A percentile compares a stretch with the other conserved stretches of the same genome.
phyloP scores from a whole-genome alignment of 768 basidiomycete species.

The Tricholoma hemisulphureum region DNA sequence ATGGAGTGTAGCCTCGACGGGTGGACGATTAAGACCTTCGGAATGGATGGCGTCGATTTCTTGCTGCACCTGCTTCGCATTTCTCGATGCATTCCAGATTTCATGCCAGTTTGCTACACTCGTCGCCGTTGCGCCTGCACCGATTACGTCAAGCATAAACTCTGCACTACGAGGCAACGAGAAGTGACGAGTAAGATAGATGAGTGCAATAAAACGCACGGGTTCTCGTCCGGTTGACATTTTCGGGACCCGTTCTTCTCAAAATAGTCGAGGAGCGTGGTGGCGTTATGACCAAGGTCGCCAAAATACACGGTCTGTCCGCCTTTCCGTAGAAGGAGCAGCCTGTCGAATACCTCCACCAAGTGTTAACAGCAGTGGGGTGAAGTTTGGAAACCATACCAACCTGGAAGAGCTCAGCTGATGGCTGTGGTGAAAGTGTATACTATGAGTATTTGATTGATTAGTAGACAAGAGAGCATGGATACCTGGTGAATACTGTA shows the following conservation, averaged over 20 bases:
- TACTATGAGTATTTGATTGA: background rate
- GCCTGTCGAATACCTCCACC: slow-evolving; percentile 60
- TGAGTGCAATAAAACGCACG: slow-evolving; percentile 38
- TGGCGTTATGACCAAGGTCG: slow-evolving; percentile 64
- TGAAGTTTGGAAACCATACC: background rate
- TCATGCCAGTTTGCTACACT: slow-evolving; percentile 54
- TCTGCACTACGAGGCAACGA: slow-evolving; percentile 43
- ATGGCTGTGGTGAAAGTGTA: slow-evolving; percentile 58
- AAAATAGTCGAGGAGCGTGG: slow-evolving; percentile 71
- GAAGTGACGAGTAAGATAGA: background rate
- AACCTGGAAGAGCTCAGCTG: slow-evolving; percentile 76
- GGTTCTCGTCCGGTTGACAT: slow-evolving; percentile 71
- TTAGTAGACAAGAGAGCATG: background rate
- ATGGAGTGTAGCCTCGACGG: slow-evolving; percentile 36
- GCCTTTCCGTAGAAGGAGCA: slow-evolving; percentile 79
- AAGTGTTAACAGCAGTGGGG: background rate
- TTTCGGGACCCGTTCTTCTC: slow-evolving; percentile 62
- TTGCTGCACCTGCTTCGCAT: slow-evolving; percentile 32
- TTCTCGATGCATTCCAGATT: slow-evolving; percentile 55
- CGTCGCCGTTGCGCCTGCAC: slow-evolving; percentile 67
- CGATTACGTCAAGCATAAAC: slow-evolving; percentile 72
- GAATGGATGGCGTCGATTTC: slow-evolving; percentile 49
- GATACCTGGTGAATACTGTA: slow-evolving; percentile 44
- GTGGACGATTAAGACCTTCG: slow-evolving; percentile 45
- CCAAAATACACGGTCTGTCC: slow-evolving; percentile 77